Evolutionary conservation across 257 asterid genomes (phyloP), one percentile per base, ranked within the genome.

Genomic region (Solanum lignicaule): DNA sequence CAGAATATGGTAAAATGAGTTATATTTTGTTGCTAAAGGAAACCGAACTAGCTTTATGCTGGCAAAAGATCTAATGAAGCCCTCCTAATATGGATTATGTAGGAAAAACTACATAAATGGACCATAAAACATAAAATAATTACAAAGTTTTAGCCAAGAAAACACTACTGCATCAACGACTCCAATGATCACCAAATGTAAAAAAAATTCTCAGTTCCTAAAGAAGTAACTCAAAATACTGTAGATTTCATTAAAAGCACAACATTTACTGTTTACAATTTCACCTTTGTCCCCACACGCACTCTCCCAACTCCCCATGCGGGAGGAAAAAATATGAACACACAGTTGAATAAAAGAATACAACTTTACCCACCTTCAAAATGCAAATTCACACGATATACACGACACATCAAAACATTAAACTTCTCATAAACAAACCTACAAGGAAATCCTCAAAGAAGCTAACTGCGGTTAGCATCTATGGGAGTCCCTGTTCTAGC

Each of bases 401-500:
- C 88, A 86, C 10, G 69, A 33, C 84, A 48, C 68, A 52, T 27
- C 58, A 72, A 48, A 58, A 58, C 88, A 86, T 74, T 69, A 83
- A 88, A 87, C 21, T 65, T 76, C 89, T 86, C 91, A 91, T 88
- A 90, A 74, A 87, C 85, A 90, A 74, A 87, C 85, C 83, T 83
- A 86, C 86, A 73, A 72, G 72, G 72, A 68, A 78, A 52, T 86
- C 84, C 89, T 58, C 81, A n/a, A 60, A 79, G 18, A 88, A 48
- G 15, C 60, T 89, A 88, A 74, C 93, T 92, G 88, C 94, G 95
- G 87, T 92, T 85, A 46, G 94, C 90, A 89, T 94, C 98, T 20
- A 95, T 92, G 9, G 98, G 95, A 11, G 95, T 83, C 58, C 99
- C 99, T 1, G 96, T 95, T 93, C 99, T 92, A 38, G 99, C 99